Conservation (phyloP, 1,139 yeast species). For the Zhuliangozyma blackwelliae region DNA sequence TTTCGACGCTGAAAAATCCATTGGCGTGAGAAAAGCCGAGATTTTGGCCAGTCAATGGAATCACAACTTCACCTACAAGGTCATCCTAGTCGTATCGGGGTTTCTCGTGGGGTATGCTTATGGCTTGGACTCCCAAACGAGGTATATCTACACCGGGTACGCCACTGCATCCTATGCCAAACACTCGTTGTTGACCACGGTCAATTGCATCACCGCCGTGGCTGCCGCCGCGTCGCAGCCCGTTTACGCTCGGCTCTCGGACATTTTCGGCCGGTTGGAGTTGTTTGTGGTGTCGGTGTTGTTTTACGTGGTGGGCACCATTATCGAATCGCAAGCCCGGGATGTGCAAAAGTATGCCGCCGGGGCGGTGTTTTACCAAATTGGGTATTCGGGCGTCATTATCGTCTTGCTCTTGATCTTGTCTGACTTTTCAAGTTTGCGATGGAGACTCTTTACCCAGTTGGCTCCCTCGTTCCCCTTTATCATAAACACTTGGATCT, state of each 20-base stretch:
- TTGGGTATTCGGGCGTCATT: slow-evolving; percentile 66
- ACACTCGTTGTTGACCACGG: slow-evolving; percentile 63
- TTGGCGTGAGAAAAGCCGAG: slow-evolving; percentile 34
- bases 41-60: slow-evolving; percentile 27
- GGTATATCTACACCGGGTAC: slow-evolving; percentile 44
- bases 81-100: slow-evolving; percentile 44
- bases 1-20: slow-evolving; percentile 14
- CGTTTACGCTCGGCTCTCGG: slow-evolving; percentile 64
- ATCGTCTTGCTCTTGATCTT: slow-evolving; percentile 53
- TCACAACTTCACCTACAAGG: slow-evolving; percentile 19
- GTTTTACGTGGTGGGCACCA: slow-evolving; percentile 65
- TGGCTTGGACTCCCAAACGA: slow-evolving; percentile 57
- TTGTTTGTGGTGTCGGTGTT: slow-evolving; percentile 50
- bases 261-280: slow-evolving; percentile 65
- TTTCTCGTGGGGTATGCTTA: slow-evolving; percentile 63
- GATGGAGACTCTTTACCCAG: slow-evolving; percentile 64
- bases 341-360: slow-evolving; percentile 67
- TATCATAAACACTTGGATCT: slow-evolving; percentile 73
- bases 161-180: slow-evolving; percentile 55
- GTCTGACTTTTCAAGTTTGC: slow-evolving; percentile 63
- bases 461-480: slow-evolving; percentile 67
- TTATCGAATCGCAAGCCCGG: slow-evolving; percentile 64
- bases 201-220: slow-evolving; percentile 58
- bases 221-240: slow-evolving; percentile 74
- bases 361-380: slow-evolving; percentile 66